Evolutionary conservation across 2,329 filamentous ascomycete genomes (phyloP), one percentile per base, ranked within the genome.

Genomic region (Fonsecaea erecta): DNA sequence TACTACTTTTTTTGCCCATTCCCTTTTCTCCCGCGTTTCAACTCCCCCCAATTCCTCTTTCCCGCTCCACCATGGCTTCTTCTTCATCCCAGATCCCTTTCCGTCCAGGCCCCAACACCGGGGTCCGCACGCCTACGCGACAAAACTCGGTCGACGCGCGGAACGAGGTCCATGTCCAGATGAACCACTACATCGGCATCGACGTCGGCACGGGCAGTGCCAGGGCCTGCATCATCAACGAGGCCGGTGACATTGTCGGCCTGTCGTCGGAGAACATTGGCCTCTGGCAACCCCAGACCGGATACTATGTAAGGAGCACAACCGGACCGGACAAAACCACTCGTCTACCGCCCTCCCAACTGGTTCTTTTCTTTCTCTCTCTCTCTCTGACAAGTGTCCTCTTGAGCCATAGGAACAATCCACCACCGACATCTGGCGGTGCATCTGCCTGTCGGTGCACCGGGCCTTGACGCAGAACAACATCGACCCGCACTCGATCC

Each of bases 181-280:
- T 83, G 70, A 83, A 86, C 72, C 85, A 88, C 74, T 88, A 85
- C 76, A 88, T 98, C 74, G 94, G 94, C 67, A 92, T 99, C 72
- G 95, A 99, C 80, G 94, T 99, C 57, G 95, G 95, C 59, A 99
- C 95, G 21, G 95, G 95, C 62, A 97, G 92, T 76, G 95, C 94
- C 43, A 88, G 95, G 75, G 95, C 95, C 61, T 98, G 95, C 79
- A 92, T 99, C 75, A 97, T 99, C 78, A 92, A 98, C 77, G 86
- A 88, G 68, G 88, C 90, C 46, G 95, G 95, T 60, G 92, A 97
- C 75, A 98, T 99, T 79, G 86, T 90, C 35, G 82, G 81, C 28
- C 70, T 93, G 70, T 88, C 90, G 24, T 87, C 89, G 2, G 86
- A 93, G 75, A 85, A 91, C 72, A 93, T 93, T 78, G 88, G 89